Evolutionary conservation across 257 asterid species (phyloP).

Genomic region (Mitragyna speciosa): DNA sequence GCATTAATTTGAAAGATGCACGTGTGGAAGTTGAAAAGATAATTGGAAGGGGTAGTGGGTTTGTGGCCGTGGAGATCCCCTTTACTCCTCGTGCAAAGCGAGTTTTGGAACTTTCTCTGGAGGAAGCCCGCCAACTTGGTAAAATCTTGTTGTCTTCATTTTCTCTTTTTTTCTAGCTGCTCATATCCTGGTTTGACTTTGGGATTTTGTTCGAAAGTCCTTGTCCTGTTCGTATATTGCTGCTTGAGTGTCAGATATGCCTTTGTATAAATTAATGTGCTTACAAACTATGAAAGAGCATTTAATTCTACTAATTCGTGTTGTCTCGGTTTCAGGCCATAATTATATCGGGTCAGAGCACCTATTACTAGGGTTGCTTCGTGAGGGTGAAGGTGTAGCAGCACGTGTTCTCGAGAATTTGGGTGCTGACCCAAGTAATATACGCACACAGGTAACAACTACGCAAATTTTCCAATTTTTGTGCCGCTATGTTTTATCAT

Average conservation of each 20-base stretch:
- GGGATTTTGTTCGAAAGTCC: not conserved
- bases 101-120: constrained; percentile 88
- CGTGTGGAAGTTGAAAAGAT: constrained; percentile 98
- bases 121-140: constrained; percentile 99
- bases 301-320: not conserved
- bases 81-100: constrained; percentile 99
- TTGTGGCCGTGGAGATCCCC: constrained; percentile 97
- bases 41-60: constrained; percentile 97
- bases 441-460: constrained; percentile 73
- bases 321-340: constrained; percentile 59
- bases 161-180: not conserved
- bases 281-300: too few relatives aligned
- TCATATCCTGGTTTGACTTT: not conserved
- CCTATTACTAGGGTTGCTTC: constrained; percentile 89
- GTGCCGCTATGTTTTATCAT: not conserved
- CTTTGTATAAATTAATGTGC: not conserved
- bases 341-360: constrained; percentile 99
- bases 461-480: constrained; percentile 6
- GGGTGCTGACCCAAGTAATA: constrained; percentile 93
- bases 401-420: constrained; percentile 95
- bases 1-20: constrained; percentile 93
- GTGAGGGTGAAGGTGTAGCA: constrained; percentile 99
- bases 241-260: not conserved
- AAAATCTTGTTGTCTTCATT: constrained; percentile 18
- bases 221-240: not conserved